Conservation (phyloP, 371 early-diverging fungal genomes). For the Syncephalastrum sp. region DNA sequence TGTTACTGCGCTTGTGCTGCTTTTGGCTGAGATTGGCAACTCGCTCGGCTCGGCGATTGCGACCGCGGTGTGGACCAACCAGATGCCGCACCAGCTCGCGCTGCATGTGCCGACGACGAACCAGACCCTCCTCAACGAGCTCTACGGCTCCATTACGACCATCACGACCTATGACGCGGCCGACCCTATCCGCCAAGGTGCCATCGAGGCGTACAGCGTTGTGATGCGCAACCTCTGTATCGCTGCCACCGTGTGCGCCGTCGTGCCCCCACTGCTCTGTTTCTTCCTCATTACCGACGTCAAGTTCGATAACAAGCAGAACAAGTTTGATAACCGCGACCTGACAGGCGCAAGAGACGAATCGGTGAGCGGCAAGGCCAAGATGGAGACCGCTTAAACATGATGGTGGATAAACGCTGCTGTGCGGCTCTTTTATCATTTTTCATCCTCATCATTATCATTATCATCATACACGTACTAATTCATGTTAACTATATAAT, state of each 20-base stretch:
- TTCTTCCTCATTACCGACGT: slow-evolving; percentile 17
- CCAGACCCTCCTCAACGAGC: slow-evolving; percentile 17
- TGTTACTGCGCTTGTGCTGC: slow-evolving; percentile 38
- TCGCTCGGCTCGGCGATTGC: slow-evolving; percentile 45
- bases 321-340: slow-evolving; percentile 18
- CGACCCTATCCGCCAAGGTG: slow-evolving; percentile 21
- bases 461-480: no score
- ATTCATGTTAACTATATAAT: no score
- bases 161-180: slow-evolving; percentile 14
- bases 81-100: slow-evolving; percentile 37
- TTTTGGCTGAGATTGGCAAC: slow-evolving; percentile 36
- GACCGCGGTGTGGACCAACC: slow-evolving; percentile 48
- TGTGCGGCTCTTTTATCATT: no score
- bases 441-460: no score
- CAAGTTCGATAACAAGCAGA: slow-evolving; percentile 15
- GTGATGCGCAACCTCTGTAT: slow-evolving; percentile 27
- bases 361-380: no score
- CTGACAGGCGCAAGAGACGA: slow-evolving; percentile 12
- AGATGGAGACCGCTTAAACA: no score
- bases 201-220: slow-evolving; percentile 33
- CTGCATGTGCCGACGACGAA: slow-evolving; percentile 40
- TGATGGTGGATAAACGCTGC: no score
- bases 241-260: slow-evolving; percentile 18
- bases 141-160: slow-evolving; percentile 20
- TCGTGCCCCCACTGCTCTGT: slow-evolving; percentile 17